Evolutionary conservation across 139 green algal species (phyloP), one percentile per base, ranked within the genome.

Genomic region (Chlorella sp.): DNA sequence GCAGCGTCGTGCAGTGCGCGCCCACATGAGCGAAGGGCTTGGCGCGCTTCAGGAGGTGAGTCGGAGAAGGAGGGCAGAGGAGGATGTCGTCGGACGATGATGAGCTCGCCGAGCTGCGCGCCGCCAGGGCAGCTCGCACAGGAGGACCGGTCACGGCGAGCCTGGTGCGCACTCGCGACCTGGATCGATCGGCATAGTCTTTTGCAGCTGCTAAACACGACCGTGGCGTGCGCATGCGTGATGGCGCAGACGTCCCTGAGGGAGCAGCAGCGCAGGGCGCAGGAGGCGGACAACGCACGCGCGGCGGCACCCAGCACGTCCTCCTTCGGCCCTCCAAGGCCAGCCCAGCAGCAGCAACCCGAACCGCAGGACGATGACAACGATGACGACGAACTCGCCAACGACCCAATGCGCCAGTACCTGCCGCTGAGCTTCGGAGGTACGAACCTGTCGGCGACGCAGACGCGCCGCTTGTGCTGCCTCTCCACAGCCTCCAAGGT

Each of bases 61-160:
- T n/a, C 49, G n/a, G n/a, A n/a, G n/a, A n/a, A n/a, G n/a, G n/a
- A n/a, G n/a, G n/a, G n/a, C n/a, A n/a, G n/a, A n/a, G n/a, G n/a
- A 29, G 4, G 2, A 71, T 71, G 65, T 50, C 35, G 2, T 30
- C 23, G 1, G 65, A 71, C 61, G 65, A 71, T 31, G 65, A 71
- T 62, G 65, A 71, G 30, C 35, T 71, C 24, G 35, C 33, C 20
- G 65, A 51, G 32, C 26, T 71, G 65, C 34, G 65, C 22, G 35
- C 5, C 1, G 65, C 65, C 34, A 60, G 65, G 35, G 65, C 65
- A 35, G 65, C 24, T 20, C 24, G 35, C 35, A 35, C 35, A 17
- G 34, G 23, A 20, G 29, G 6, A 34, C n/a, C n/a, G 2, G 27
- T 17, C 33, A 67, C 23, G 3, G 61, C n/a, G 26, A 67, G n/a